Evolutionary conservation across 129 eudicot genomes (phyloP), one percentile per base, ranked within the genome.

Genomic region (Centrapalus pauciflorus): DNA sequence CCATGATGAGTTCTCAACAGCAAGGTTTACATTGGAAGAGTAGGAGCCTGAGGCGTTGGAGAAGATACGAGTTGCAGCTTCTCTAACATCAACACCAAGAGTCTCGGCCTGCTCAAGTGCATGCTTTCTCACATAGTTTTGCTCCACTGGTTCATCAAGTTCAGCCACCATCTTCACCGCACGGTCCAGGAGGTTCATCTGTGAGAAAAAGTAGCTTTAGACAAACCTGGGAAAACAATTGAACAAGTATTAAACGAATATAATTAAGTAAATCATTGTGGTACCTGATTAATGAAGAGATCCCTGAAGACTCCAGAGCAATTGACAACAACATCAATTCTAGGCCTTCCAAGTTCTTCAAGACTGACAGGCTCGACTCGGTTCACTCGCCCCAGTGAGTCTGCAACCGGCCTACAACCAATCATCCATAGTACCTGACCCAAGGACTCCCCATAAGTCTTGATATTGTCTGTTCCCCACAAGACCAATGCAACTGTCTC

Each of bases 371-470:
- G 71, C 64, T 94, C 99, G 4, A 94, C 99, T 48, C 81, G 64
- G 79, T 94, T 94, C 52, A 94, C 99, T 11, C 99, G 85, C 1
- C 99, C 99, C 55, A 94, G 64, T 7, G 87, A 73, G 73, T 94
- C 99, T 10, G 99, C 80, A 46, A 94, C 69, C 0, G 97, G 97
- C 67, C 82, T 76, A 26, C 92, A 95, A 17, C 99, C 99, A 24
- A 94, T 83, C 95, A 94, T 94, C 99, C 99, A 94, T 69, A 94
- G 64, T 24, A 94, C 99, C 78, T 94, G 99, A 78, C 90, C 99
- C 72, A 94, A 68, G 2, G 99, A 94, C 83, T 94, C 99, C 0
- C 99, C 99, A 20, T 94, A 94, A 9, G 99, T 94, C 81, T 89
- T 94, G 60, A 94, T 94, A 48, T 94, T 94, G 72, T 94, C 99